These are phyloP conservation scores for Atkinsonella texensis DNA, from an alignment of 2,329 filamentous ascomycete species.

Conservation along the genomic window DNA sequence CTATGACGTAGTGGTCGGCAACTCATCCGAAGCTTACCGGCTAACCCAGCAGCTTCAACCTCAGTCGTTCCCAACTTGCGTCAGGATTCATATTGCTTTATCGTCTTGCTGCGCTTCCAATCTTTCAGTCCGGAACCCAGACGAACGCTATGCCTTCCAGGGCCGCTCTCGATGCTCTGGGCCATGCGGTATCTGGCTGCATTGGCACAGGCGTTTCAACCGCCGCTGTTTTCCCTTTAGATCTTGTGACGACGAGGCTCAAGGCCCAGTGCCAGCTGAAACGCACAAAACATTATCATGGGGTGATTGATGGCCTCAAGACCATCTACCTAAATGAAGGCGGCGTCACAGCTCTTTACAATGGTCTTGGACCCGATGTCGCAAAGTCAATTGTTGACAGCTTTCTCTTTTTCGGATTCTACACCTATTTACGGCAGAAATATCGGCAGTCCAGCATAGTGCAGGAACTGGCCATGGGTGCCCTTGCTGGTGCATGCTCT, in stretches of 20 bases:
- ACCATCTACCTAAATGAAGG: slow-evolving; percentile 63
- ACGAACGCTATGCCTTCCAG: slow-evolving; percentile 18
- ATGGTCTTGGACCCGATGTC: slow-evolving; percentile 50
- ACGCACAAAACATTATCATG: slow-evolving; percentile 41
- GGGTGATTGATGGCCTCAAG: slow-evolving; percentile 54
- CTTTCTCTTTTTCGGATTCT: slow-evolving; percentile 79
- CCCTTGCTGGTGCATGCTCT: slow-evolving; percentile 61
- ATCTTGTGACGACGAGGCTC: slow-evolving; percentile 68
- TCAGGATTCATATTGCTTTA: too few species aligned
- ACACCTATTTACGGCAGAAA: slow-evolving; percentile 40
- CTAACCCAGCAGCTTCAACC: not conserved
- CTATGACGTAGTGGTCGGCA: not conserved
- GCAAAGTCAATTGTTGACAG: slow-evolving; percentile 60
- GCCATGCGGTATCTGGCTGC: slow-evolving; percentile 72
- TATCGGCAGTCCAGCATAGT: slow-evolving; percentile 41
- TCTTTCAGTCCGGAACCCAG: not conserved
- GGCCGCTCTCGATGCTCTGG: slow-evolving; percentile 54
- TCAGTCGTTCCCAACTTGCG: not conserved
- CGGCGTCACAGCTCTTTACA: slow-evolving; percentile 58
- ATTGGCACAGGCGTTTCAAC: slow-evolving; percentile 70
- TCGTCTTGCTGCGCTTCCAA: too few species aligned
- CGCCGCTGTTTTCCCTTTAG: slow-evolving; percentile 66
- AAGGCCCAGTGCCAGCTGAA: slow-evolving; percentile 60
- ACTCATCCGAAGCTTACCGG: not conserved
- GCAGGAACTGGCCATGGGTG: slow-evolving; percentile 64